Base-by-base conservation (phyloP, 257 asterid species). In the Haberlea rhodopensis region DNA sequence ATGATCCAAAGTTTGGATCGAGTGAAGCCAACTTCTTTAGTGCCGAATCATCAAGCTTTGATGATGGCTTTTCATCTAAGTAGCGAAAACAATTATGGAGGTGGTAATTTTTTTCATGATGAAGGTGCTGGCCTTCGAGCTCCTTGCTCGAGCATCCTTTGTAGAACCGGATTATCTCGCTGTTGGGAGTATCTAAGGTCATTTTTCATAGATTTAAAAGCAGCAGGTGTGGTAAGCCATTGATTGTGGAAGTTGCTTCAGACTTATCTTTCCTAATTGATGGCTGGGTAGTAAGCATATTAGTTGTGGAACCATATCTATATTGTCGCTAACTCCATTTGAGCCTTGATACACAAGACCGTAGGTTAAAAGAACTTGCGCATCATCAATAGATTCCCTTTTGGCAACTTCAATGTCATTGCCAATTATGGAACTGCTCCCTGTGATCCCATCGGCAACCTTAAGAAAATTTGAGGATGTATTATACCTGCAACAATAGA, bases 261-360 rank as follows among this genome's bases (percentile, higher is more conserved):
- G 84, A 80, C 69, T 74, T 74, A 59, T 73, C 84, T 57, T 74
- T 73, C 51, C 73, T 29, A 22, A 25, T 26, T 54, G 70, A 56
- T 23, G 67, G 76, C 24, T 46, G 70, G 10, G 28, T 29, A 28
- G 73, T 65, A 74, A 81, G 76, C 52, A 75, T 83, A 68, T 83
- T 74, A 34, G 89, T 80, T 34, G 90, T 70, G 40, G 94, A 85
- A 58, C 91, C 85, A 78, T 78, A 71, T 79, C 97, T 25, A 77
- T 68, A 71, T 72, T 75, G 67, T 74, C 78, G 75, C 83, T 78
- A 69, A 76, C 75, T 70, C 80, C 87, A 53, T 88, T 79, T 67
- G 91, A 89, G 73, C 83, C 77, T 20, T 71, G 92, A 71, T 75
- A 63, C 54, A 34, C 74, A 53, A 64, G 63, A 53, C 66, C 80